Evolutionary conservation across 306 rosid species (phyloP), one percentile per base, ranked within the genome.

Genomic region (Vachellia collinsii): DNA sequence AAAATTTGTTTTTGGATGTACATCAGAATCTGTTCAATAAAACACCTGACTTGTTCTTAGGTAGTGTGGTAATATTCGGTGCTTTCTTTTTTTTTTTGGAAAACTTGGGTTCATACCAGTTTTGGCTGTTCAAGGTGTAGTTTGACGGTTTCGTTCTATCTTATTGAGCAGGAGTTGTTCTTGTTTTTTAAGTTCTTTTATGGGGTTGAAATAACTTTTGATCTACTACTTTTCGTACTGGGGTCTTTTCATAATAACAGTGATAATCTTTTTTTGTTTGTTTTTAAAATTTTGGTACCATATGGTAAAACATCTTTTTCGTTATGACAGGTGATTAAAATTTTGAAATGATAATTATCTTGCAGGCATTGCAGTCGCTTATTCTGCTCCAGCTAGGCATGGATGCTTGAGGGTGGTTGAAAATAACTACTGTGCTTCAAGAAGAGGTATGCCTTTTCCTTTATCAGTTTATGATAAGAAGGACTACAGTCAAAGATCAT

Each of bases 391-490:
- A 63, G 70, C 83, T 36, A 92, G 99, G 87, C 97, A 93, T 67
- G 90, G 92, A 46, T 93, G 97, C 92, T 86, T 95, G 89, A 93
- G 82, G 80, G 96, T 93, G 44, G 99, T 95, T 80, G 97, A 95
- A 85, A 95, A 95, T 87, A 90, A 87, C 74, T 95, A 87, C 48
- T 95, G 98, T 89, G 94, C 99, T 56, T 95, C 99, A 50, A 93
- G 87, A 87, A 83, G 99, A 82, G 98, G 99, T 95, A 84, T 38
- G 66, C 8, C 75, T 12, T 70, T 80, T 88, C 63, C 54, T 22
- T 43, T 43, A 4, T 67, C 70, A 43, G 70, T 68, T 43, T 44
- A 25, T 62, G 58, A 44, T 25, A 43, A n/a, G 65, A 36, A 13
- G 59, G 58, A 16, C 67, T 38, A 22, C 19, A 61, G 58, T 42